Evolutionary conservation across 208 protist species (phyloP), one percentile per base, ranked within the genome.

Genomic region (Crithidia mellificae): DNA sequence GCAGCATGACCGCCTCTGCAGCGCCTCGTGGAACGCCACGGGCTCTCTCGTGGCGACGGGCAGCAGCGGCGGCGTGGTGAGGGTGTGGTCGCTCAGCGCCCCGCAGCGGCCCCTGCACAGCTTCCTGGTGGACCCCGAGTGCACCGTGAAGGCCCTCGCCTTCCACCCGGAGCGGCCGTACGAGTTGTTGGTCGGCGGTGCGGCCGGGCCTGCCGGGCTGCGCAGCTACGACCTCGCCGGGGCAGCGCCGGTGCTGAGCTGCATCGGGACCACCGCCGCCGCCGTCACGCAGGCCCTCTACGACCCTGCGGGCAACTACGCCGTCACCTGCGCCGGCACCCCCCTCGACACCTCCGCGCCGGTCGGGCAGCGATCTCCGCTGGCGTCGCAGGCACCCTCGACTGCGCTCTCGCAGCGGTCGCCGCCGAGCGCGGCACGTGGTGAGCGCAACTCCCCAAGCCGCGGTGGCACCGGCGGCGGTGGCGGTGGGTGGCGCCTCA

Each of bases 151-250:
- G 38, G 89, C 85, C 1, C 52, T 94, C 12, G 51, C 62, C 12
- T 94, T 94, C 63, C 83, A 94, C 72, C 89, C 85, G 9, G 69
- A 71, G 12, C 81, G 81, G 39, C 82, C 85, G 19, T 87, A 90
- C 50, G 84, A 89, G 65, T 61, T 94, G 43, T 61, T 79, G 0
- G 68, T 89, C 8, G 89, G 84, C 64, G 76, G 75, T 36, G 73
- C 74, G 22, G 70, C 67, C 32, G 82, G 80, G 24, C 70, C 66
- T 0, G 44, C 56, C 9, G 84, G 74, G 62, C 52, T 90, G 58
- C 73, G 84, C 25, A 64, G 82, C 34, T 90, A 84, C 74, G 84
- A 88, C 72, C 51, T 93, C 39, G 87, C 82, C 32, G 66, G 74
- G 43, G 71, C 82, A 0, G 47, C 53, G 6, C 72, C 82, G 6